These are phyloP conservation scores for Eucalyptus curtisii DNA, from an alignment of 345 rosid species.

Conservation along the genomic window DNA sequence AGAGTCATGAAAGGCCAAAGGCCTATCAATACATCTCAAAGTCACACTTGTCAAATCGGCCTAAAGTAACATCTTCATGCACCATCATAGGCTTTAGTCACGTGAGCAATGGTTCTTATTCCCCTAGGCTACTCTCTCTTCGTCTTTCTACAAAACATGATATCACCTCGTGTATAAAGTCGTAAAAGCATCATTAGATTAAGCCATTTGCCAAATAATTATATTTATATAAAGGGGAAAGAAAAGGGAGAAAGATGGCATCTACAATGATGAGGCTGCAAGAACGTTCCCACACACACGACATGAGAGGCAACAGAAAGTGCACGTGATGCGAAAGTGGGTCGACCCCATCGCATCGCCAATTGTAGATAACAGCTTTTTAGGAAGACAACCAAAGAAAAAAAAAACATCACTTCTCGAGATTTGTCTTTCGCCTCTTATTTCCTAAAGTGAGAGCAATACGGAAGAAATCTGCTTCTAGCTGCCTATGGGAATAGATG, in stretches of 20 bases:
- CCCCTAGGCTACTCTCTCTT: not conserved
- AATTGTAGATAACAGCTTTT: not conserved
- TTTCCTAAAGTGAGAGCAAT: not conserved
- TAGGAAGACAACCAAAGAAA: not conserved
- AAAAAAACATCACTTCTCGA: not conserved
- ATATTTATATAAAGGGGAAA: not conserved
- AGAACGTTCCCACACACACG: not conserved
- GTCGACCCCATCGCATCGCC: slow-evolving; percentile 13
- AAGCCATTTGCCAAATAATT: not conserved
- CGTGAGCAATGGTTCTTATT: not conserved
- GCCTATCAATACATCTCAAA: not conserved
- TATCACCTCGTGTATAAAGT: not conserved
- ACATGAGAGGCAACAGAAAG: slow-evolving; percentile 32
- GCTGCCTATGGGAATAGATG: not conserved
- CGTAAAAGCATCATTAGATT: not conserved
- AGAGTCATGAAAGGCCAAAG: not conserved
- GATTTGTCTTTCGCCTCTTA: not conserved
- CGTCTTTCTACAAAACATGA: not conserved
- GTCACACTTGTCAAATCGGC: not conserved
- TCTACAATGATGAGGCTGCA: not conserved
- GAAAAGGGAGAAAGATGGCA: not conserved
- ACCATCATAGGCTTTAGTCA: not conserved
- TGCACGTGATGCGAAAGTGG: slow-evolving; percentile 20
- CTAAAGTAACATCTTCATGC: not conserved
- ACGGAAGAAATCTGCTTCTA: not conserved